Percentiles rank a stretch among this genome's conserved stretches.
Evolutionary conservation across 2,329 filamentous ascomycete genomes (phyloP).

Genomic region (Talaromyces sp.): DNA sequence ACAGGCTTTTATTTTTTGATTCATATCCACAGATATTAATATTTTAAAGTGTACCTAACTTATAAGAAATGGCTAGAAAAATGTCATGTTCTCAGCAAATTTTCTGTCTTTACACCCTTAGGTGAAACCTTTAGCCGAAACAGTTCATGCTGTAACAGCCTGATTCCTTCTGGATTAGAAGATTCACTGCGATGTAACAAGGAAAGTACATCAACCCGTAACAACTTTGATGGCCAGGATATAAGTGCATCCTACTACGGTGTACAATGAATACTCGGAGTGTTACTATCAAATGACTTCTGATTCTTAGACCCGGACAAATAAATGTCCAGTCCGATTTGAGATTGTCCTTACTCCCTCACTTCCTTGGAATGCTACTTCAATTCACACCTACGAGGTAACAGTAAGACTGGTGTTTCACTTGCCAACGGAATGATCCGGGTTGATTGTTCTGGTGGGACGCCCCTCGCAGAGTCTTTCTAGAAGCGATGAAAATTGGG

Average conservation of each 20-base stretch:
- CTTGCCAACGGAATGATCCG: not conserved
- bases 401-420: not conserved
- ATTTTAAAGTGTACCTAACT: not conserved
- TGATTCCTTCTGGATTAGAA: not conserved
- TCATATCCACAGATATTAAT: not conserved
- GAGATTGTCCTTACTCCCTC: not conserved
- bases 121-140: not conserved
- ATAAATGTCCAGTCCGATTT: not conserved
- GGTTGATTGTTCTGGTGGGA: not conserved
- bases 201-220: not conserved
- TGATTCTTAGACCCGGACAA: not conserved
- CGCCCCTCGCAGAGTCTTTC: not conserved
- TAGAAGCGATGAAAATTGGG: not conserved
- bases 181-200: not conserved
- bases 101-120: not conserved
- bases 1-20: not conserved
- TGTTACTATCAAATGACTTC: not conserved
- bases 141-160: not conserved
- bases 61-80: not conserved
- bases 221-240: too few relatives aligned
- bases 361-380: not conserved
- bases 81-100: too few relatives aligned
- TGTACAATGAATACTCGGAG: not conserved
- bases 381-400: not conserved
- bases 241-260: too few relatives aligned